phyloP scores from a whole-genome alignment of 805 yeast species.

The Pichia manshurica region DNA sequence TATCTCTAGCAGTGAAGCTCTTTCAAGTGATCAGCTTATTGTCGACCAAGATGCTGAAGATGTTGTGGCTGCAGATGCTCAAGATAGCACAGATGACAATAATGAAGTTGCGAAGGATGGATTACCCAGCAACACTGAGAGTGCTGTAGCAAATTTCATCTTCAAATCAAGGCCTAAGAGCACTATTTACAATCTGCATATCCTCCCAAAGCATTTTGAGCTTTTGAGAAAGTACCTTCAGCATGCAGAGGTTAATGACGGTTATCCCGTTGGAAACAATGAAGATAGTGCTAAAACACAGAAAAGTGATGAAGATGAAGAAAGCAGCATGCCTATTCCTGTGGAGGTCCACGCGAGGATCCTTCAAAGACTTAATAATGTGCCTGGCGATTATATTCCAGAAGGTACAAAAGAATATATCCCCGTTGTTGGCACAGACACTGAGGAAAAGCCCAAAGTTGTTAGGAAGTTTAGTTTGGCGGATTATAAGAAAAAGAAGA shows the following conservation, averaged over 20 bases:
- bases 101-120: not conserved
- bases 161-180: conserved; percentile 9
- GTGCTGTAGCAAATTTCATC: not conserved
- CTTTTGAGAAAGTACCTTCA: conserved; percentile 10
- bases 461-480: conserved; percentile 67
- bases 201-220: conserved; percentile 13
- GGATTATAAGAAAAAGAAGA: conserved; percentile 54
- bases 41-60: not conserved
- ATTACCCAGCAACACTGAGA: not conserved
- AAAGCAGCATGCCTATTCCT: conserved; percentile 12
- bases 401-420: not conserved
- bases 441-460: conserved; percentile 27
- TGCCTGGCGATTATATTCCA: not conserved
- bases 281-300: not conserved
- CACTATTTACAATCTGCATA: conserved; percentile 10
- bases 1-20: not conserved
- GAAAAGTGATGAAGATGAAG: not conserved
- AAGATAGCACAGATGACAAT: not conserved
- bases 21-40: not conserved
- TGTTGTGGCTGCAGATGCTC: not conserved
- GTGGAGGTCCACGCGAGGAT: conserved; percentile 10
- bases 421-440: not conserved
- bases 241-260: not conserved
- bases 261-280: not conserved
- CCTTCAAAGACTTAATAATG: conserved; percentile 2